phyloP scores from a whole-genome alignment of 108 stramenopile genomes.

The Seminavis robusta region DNA sequence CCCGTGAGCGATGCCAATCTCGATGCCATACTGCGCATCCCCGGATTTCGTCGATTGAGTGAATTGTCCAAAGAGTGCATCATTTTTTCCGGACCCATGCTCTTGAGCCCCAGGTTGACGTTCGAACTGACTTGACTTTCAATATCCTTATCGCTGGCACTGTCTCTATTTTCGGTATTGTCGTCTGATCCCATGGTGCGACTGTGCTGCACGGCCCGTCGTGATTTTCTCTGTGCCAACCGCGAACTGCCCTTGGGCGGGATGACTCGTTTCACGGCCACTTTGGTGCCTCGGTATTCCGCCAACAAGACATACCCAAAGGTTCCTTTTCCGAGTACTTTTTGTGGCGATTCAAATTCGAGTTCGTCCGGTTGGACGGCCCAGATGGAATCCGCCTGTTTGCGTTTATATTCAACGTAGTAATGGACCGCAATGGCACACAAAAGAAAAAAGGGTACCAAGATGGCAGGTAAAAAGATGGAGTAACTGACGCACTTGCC shows the following conservation, averaged over 20 bases:
- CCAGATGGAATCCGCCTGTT: conserved; percentile 41
- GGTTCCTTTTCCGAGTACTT: conserved; percentile 38
- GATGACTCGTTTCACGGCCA: conserved; percentile 47
- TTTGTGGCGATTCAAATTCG: conserved; percentile 39
- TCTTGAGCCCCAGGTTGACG: no score
- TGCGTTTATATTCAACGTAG: conserved; percentile 18
- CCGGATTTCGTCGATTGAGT: no score
- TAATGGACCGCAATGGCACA: conserved; percentile 12
- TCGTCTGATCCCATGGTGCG: neutral
- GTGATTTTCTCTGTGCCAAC: no score
- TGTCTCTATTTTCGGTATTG: no score
- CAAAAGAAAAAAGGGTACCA: conserved; percentile 14
- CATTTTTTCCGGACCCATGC: no score
- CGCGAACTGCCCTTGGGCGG: conserved; percentile 12
- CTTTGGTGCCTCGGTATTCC: conserved; percentile 44
- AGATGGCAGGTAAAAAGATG: conserved; percentile 1
- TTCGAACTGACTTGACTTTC: no score
- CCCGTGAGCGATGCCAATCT: no score
- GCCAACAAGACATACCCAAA: conserved; percentile 44
- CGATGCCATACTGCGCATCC: no score
- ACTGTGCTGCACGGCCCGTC: neutral
- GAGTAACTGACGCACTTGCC: conserved; percentile 27
- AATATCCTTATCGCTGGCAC: no score
- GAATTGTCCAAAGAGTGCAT: no score
- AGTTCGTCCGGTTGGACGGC: conserved; percentile 40